Conservation (phyloP, 2,329 filamentous ascomycete genomes). For the Aspergillus awamori region DNA sequence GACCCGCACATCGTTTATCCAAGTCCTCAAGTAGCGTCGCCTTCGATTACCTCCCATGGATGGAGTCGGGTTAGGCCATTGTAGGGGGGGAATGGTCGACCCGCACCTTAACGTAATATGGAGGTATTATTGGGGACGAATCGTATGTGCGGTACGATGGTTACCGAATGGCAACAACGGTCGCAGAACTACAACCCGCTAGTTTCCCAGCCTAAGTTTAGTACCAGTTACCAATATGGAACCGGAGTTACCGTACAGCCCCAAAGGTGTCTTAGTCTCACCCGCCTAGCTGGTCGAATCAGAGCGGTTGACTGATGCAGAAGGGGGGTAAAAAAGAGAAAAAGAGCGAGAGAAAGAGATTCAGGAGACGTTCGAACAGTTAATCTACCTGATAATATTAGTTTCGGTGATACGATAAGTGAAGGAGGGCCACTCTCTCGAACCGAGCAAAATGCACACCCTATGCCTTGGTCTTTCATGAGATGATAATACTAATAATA, state of each 20-base stretch:
- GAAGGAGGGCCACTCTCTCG: not conserved
- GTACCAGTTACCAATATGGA: constrained; percentile 12
- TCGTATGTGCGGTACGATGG: constrained; percentile 5
- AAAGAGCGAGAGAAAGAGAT: not conserved
- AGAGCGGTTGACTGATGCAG: constrained; percentile 18
- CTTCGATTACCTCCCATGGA: constrained; percentile 9
- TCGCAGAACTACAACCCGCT: constrained; percentile 7
- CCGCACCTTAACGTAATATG: constrained; percentile 3
- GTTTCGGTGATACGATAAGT: constrained; percentile 6
- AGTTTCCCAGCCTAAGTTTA: constrained; percentile 6
- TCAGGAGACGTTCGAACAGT: constrained; percentile 19
- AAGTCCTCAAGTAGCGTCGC: constrained; percentile 4
- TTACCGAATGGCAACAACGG: constrained; percentile 2
- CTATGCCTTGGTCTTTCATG: too few relatives aligned
- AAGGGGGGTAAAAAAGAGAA: not conserved
- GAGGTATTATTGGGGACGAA: constrained; percentile 8
- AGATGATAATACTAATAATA: not conserved
- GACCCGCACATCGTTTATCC: constrained; percentile 6
- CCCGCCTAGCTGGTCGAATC: constrained; percentile 10
- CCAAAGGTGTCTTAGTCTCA: constrained; percentile 22
- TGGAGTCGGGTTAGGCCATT: constrained; percentile 11
- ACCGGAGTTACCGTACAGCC: constrained; percentile 16
- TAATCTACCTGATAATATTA: constrained; percentile 13
- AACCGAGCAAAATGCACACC: not conserved
- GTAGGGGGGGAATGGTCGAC: not conserved